A percentile compares a stretch with the other conserved stretches of the same genome.
phyloP scores from a whole-genome alignment of 345 rosid genomes.

The Syzygium oleosum region DNA sequence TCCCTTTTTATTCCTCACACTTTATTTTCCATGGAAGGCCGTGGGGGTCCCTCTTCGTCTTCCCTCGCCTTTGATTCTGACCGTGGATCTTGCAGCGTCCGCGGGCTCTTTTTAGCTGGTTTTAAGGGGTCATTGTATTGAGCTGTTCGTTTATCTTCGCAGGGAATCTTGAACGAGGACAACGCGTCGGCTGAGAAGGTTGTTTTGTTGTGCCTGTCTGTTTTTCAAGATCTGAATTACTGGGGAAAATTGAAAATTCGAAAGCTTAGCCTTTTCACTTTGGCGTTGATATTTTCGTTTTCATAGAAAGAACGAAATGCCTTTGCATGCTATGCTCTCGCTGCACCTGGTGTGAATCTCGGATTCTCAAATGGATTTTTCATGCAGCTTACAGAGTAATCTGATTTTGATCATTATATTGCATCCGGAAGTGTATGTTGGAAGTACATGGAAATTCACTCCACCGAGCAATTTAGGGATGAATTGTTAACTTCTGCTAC shows the following conservation, averaged over 20 bases:
- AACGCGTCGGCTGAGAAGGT: constrained; percentile 42
- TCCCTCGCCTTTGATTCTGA: background rate
- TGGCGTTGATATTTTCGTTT: background rate
- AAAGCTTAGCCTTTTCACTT: background rate
- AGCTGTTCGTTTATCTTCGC: background rate
- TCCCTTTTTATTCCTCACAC: background rate
- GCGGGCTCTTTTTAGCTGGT: background rate
- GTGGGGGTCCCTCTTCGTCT: background rate
- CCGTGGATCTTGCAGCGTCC: background rate
- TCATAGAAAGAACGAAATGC: background rate
- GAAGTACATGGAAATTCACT: background rate
- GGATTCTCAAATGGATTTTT: background rate
- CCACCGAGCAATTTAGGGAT: background rate
- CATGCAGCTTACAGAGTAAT: background rate
- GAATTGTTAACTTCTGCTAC: background rate
- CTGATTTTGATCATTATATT: background rate
- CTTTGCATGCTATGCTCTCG: background rate
- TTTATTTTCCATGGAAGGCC: background rate
- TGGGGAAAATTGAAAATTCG: background rate
- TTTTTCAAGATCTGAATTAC: background rate
- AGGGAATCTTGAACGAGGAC: constrained; percentile 44
- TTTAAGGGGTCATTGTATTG: background rate
- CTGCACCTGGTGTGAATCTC: background rate
- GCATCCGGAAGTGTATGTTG: background rate
- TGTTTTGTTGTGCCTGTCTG: background rate